Evolutionary conservation across 805 yeast species (phyloP).

Genomic region (Kazachstania taianensis): DNA sequence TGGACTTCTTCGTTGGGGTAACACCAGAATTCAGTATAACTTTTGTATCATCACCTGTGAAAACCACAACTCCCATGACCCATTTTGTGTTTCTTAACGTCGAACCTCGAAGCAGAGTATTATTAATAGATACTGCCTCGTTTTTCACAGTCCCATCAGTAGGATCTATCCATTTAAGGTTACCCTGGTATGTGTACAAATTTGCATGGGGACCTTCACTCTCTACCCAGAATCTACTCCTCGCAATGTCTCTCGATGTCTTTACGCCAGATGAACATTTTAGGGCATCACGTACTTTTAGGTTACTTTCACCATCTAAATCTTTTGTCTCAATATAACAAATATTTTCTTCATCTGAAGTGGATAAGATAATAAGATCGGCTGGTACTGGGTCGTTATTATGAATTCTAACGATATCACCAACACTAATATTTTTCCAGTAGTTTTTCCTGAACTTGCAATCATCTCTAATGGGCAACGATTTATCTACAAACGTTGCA

Average conservation of each 20-base stretch:
- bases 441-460: constrained; percentile 28
- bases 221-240: constrained; percentile 54
- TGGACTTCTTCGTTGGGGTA: constrained; percentile 71
- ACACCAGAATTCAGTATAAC: constrained; percentile 74
- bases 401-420: constrained; percentile 61
- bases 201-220: constrained; percentile 84
- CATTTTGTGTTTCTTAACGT: constrained; percentile 73
- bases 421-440: constrained; percentile 68
- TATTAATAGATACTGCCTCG: constrained; percentile 65
- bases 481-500: constrained; percentile 45
- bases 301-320: constrained; percentile 72
- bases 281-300: constrained; percentile 66
- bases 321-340: constrained; percentile 77
- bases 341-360: constrained; percentile 58
- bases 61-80: constrained; percentile 68
- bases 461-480: constrained; percentile 36
- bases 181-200: constrained; percentile 68
- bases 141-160: constrained; percentile 19
- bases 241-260: constrained; percentile 39
- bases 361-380: constrained; percentile 52
- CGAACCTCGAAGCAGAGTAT: constrained; percentile 65
- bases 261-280: constrained; percentile 47
- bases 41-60: constrained; percentile 73
- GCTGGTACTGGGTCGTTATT: constrained; percentile 77
- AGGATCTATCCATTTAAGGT: constrained; percentile 40